Conservation (phyloP, 1,139 yeast species). For the Suhomyces terraborum region DNA sequence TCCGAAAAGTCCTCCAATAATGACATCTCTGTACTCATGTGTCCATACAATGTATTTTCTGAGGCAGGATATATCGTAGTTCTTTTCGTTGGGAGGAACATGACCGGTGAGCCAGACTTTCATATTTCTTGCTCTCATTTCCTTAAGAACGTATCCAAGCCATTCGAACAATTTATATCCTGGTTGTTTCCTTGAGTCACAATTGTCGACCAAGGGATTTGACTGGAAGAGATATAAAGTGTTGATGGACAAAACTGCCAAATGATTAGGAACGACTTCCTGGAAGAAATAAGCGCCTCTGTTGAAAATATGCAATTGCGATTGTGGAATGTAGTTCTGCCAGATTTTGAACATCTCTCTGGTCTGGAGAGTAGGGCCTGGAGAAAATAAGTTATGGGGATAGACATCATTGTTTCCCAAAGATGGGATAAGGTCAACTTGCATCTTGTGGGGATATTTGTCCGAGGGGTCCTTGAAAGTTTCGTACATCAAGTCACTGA, state of each 20-base stretch:
- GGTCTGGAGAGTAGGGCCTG: constrained; percentile 85
- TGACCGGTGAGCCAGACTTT: constrained; percentile 88
- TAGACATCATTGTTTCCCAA: constrained; percentile 87
- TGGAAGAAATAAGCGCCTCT: constrained; percentile 73
- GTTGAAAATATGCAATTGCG: constrained; percentile 72
- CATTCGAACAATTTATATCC: constrained; percentile 77
- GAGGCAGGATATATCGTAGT: constrained; percentile 70
- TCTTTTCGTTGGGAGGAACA: constrained; percentile 83
- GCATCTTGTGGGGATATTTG: constrained; percentile 47
- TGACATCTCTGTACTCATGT: constrained; percentile 78
- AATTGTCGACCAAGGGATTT: constrained; percentile 81
- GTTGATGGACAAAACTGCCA: constrained; percentile 78
- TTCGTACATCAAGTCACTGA: constrained; percentile 55
- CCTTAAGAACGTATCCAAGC: constrained; percentile 74
- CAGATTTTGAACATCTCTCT: constrained; percentile 74
- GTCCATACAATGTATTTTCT: constrained; percentile 76
- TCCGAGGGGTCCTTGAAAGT: constrained; percentile 44
- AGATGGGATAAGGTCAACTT: constrained; percentile 61
- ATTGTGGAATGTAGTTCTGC: constrained; percentile 73
- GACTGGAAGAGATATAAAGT: constrained; percentile 73
- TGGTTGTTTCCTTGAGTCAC: constrained; percentile 71
- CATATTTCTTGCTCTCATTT: constrained; percentile 71
- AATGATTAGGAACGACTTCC: constrained; percentile 74
- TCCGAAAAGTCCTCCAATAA: constrained; percentile 81
- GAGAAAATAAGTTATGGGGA: constrained; percentile 81